Base-by-base conservation (phyloP, 139 green algal genomes). In the Haematococcus lacustris region DNA sequence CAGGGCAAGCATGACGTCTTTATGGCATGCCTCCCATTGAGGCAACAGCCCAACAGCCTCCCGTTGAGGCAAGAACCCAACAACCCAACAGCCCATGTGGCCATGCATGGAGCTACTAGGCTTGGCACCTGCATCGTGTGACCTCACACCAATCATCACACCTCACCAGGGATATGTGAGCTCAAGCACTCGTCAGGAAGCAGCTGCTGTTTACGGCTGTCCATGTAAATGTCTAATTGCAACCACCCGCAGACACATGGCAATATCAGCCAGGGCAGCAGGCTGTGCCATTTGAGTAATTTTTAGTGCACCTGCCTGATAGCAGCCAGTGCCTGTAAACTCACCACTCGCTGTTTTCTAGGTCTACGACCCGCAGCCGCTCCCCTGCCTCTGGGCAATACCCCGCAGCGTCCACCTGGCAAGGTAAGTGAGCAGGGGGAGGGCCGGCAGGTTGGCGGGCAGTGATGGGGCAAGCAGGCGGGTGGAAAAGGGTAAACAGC, bases 281-380 rank as follows among this genome's bases (percentile, higher is more conserved):
- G 47, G 47, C 21, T 21, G 21, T n/a, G 17, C 13, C 21, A 13
- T 21, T 57, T 13, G 21, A n/a, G 47, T 21, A 57, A 13, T n/a
- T 57, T 21, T 21, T 57, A n/a, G 47, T 21, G 13, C 17, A 13
- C 47, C 13, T 57, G 47, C 47, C 47, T 57, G 13, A 57, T 21
- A 57, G 47, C 47, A 13, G 13, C 21, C 47, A 57, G 17, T 57
- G 17, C 13, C 17, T 57, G 17, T 57, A 57, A n/a, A 51, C 78
- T 66, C 73, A 83, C 79, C 87, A 90, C 66, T 94, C 88, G 2
- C 75, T 68, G 0, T 81, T 67, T 25, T 82, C 78, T 67, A 95
- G 57, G 66, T 93, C 88, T 1, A 89, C 37, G 0, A 85, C 70
- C 47, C 74, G 33, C 65, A 89, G 53, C 33, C 63, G 41, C 25